phyloP scores from a whole-genome alignment of 768 basidiomycete species.

The Naganishia kalamii region DNA sequence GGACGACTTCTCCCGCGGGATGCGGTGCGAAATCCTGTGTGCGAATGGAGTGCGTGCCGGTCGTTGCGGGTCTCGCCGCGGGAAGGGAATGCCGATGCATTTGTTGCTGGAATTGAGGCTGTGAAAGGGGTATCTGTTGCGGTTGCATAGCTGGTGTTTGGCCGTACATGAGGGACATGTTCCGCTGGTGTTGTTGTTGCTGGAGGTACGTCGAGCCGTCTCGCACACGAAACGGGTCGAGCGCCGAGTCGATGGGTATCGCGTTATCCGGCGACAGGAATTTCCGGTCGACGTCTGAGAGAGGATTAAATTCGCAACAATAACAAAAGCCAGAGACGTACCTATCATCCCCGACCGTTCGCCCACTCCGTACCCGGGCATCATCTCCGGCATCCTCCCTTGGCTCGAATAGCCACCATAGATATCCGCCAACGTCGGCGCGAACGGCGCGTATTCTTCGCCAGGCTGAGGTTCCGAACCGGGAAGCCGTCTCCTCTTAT shows the following conservation, averaged over 20 bases:
- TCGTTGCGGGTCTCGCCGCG: too few relatives aligned
- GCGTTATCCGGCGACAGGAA: background rate
- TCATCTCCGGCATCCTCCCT: background rate
- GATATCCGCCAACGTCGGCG: background rate
- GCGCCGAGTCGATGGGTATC: background rate
- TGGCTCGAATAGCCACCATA: background rate
- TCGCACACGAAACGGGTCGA: background rate
- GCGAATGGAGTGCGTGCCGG: background rate
- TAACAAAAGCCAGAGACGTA: background rate
- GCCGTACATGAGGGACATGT: background rate
- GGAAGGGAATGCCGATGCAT: too few relatives aligned
- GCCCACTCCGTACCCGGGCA: background rate
- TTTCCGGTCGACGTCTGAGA: background rate
- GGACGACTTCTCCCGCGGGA: background rate
- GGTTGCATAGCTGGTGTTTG: background rate
- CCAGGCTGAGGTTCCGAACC: background rate
- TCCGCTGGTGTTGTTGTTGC: slow-evolving; percentile 7
- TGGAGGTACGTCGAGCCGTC: background rate
- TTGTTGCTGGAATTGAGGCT: background rate
- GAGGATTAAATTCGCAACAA: background rate
- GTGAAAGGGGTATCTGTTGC: background rate
- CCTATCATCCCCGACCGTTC: background rate
- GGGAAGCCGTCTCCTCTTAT: background rate
- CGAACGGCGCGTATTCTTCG: background rate
- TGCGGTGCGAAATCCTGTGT: background rate